A percentile compares a stretch with the other conserved stretches of the same genome.
phyloP scores from a whole-genome alignment of 345 rosid species.

The Citrus glauca region DNA sequence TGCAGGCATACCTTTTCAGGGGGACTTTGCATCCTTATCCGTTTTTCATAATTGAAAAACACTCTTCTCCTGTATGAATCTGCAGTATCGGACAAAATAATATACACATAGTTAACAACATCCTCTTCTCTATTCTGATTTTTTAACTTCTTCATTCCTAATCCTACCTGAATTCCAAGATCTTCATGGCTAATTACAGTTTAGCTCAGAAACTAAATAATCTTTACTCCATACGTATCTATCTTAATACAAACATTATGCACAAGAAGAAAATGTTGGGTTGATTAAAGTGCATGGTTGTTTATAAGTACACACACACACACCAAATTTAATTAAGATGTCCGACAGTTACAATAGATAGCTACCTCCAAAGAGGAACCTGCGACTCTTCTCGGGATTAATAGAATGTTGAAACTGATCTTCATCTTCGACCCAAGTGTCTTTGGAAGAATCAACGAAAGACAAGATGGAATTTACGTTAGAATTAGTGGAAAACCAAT shows the following conservation, averaged over 20 bases:
- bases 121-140: background rate
- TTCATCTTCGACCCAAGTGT: background rate
- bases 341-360: background rate
- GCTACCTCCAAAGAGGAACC: conserved; percentile 45
- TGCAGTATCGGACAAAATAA: conserved; percentile 13
- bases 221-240: no score
- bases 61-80: conserved; percentile 57
- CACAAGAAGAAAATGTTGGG: background rate
- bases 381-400: conserved; percentile 19
- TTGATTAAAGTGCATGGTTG: background rate
- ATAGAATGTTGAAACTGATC: conserved; percentile 16
- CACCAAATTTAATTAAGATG: no score
- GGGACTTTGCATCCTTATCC: conserved; percentile 54
- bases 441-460: conserved; percentile 25
- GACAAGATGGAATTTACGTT: conserved; percentile 16
- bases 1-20: conserved; percentile 55
- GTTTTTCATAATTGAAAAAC: conserved; percentile 73
- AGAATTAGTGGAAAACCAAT: conserved; percentile 10
- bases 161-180: no score
- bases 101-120: background rate
- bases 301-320: no score
- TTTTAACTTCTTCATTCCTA: no score
- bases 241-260: no score
- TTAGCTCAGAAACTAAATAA: no score
- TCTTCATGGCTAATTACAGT: no score